Percentiles rank a stretch among this genome's conserved stretches.
phyloP scores from a whole-genome alignment of 768 basidiomycete species.

The Lactarius hengduanensis region DNA sequence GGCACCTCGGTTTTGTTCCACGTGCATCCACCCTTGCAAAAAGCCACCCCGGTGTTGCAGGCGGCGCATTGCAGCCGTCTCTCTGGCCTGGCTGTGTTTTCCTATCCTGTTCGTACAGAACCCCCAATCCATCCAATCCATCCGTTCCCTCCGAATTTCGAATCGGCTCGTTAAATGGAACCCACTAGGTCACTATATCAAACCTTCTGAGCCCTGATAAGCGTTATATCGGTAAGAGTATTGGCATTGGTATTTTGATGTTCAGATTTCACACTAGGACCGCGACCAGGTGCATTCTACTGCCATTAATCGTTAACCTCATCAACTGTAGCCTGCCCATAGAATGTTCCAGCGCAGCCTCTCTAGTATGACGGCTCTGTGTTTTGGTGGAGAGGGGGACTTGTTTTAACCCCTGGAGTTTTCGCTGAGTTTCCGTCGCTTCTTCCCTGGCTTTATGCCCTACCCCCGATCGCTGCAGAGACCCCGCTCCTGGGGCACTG shows the following conservation, averaged over 20 bases:
- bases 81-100: background rate
- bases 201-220: background rate
- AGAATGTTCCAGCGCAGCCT: background rate
- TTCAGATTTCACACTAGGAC: background rate
- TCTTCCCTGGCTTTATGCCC: background rate
- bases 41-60: background rate
- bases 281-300: background rate
- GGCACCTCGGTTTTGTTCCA: background rate
- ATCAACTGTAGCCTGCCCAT: background rate
- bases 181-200: background rate
- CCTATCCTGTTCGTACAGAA: background rate
- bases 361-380: background rate
- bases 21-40: background rate
- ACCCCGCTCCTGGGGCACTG: background rate
- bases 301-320: background rate
- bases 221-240: background rate
- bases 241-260: background rate
- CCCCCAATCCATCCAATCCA: background rate
- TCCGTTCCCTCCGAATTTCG: background rate
- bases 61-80: background rate
- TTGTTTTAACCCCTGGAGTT: background rate
- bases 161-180: background rate
- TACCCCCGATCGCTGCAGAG: background rate
- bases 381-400: background rate
- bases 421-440: background rate